Base-by-base conservation (phyloP, 1,139 yeast genomes). In the Sugiyamaella grinbergsii region DNA sequence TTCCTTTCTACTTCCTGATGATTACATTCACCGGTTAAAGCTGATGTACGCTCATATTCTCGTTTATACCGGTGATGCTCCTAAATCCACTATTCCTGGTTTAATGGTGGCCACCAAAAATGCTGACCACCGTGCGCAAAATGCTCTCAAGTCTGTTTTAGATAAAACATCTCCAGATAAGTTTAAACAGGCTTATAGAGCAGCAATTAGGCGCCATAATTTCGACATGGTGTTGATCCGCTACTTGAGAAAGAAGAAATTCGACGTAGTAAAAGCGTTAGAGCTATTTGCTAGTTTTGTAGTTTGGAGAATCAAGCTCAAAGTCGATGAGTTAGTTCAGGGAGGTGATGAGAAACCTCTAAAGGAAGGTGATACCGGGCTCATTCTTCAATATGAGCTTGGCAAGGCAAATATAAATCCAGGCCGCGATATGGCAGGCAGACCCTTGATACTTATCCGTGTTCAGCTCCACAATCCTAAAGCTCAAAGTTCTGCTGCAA, bases 231-330 rank as follows among this genome's bases (percentile, higher is more conserved):
- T 82, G 50, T 52, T 85, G 34, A 71, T 86, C 53, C 75, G 93
- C 58, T 86, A 81, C 62, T 76, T 93, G 60, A 81, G 98, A 66
- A 98, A 98, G 15, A 83, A 98, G 71, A 90, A 90, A 76, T 93
- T 91, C 66, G 96, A 90, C 62, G 75, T 91, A 38, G 78, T 74
- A 53, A 80, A 83, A 66, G 87, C 98, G 31, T 79, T 80, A 67
- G 73, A 74, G 10, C 85, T 86, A 93, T 64, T 83, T 50, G 78
- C 83, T 4, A 71, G 76, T 42, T 80, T 90, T 20, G 66, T 87
- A 59, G 74, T 78, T 55, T 89, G 95, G 94, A 79, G 95, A 63
- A 54, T 69, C 10, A 81, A 77, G 49, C 73, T 74, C 51, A 74
- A 78, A 5, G 83, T 83, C 36, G 88, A 85, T 59, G 67, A 74